Conservation (phyloP, 2,329 filamentous ascomycete species). For the Huntiella omanensis region DNA sequence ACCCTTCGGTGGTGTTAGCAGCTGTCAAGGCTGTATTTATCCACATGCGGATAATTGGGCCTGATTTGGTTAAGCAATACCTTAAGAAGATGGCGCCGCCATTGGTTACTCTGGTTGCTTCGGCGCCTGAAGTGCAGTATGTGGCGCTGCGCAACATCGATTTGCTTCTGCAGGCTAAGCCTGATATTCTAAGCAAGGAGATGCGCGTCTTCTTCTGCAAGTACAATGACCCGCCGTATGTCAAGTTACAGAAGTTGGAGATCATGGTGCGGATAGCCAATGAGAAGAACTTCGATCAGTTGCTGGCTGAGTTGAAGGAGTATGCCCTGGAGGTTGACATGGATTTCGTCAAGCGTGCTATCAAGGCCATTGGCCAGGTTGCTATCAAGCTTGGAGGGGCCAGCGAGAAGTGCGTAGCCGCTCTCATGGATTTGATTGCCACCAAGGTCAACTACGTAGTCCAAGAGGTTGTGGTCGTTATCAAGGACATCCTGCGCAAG, state of each 20-base stretch:
- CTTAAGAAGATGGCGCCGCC: slow-evolving; percentile 98
- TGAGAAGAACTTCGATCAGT: slow-evolving; percentile 86
- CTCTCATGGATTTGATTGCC: slow-evolving; percentile 79
- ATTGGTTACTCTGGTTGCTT: slow-evolving; percentile 81
- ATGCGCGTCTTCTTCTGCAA: slow-evolving; percentile 99
- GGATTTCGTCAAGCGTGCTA: slow-evolving; percentile 88
- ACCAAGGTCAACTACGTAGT: slow-evolving; percentile 99
- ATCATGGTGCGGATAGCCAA: slow-evolving; percentile 99
- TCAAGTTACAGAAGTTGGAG: slow-evolving; percentile 93
- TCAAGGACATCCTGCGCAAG: slow-evolving; percentile 95
- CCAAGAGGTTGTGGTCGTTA: slow-evolving; percentile 95
- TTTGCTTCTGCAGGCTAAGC: slow-evolving; percentile 82
- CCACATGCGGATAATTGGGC: slow-evolving; percentile 73
- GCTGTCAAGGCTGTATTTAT: slow-evolving; percentile 95
- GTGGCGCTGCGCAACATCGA: slow-evolving; percentile 94
- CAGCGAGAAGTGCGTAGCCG: slow-evolving; percentile 89
- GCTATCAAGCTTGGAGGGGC: slow-evolving; percentile 96
- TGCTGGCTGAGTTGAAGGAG: slow-evolving; percentile 86
- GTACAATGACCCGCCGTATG: slow-evolving; percentile 94
- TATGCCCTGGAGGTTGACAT: slow-evolving; percentile 97
- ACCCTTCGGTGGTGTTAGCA: slow-evolving; percentile 89
- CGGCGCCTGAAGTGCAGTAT: slow-evolving; percentile 92
- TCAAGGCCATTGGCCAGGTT: slow-evolving; percentile 92
- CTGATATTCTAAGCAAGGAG: slow-evolving; percentile 92
- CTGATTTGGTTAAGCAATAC: slow-evolving; percentile 66